Percentiles rank a stretch among this genome's conserved stretches.
phyloP scores from a whole-genome alignment of 2,329 filamentous ascomycete species.

The Phyllosticta citribraziliensis region DNA sequence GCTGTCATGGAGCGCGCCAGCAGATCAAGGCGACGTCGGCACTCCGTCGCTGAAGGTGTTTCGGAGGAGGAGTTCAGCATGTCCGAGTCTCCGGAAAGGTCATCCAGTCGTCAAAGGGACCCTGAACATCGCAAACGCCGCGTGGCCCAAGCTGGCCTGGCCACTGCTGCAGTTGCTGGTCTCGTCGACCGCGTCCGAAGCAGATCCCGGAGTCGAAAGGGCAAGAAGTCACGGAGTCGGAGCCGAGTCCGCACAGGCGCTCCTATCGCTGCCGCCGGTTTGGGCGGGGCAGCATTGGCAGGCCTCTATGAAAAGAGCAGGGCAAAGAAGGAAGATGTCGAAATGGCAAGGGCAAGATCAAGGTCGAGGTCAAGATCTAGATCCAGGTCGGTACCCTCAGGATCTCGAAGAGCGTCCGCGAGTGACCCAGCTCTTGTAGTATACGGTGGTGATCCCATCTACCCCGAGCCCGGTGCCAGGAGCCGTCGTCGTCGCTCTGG shows the following conservation, averaged over 20 bases:
- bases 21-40: conserved; percentile 36
- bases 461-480: conserved; percentile 42
- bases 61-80: conserved; percentile 21
- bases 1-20: conserved; percentile 38
- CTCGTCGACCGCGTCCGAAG: conserved; percentile 48
- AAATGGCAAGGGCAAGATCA: conserved; percentile 23
- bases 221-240: conserved; percentile 41
- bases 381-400: conserved; percentile 36
- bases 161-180: conserved; percentile 53
- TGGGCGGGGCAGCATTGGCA: conserved; percentile 51
- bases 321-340: conserved; percentile 46
- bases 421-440: conserved; percentile 49
- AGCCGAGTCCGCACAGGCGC: conserved; percentile 48
- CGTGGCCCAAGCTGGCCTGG: conserved; percentile 52
- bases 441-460: conserved; percentile 54
- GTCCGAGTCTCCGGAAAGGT: conserved; percentile 26
- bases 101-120: conserved; percentile 33
- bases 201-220: conserved; percentile 45
- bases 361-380: conserved; percentile 31
- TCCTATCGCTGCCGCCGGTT: conserved; percentile 51
- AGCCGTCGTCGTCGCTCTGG: conserved; percentile 30
- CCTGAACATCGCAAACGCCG: conserved; percentile 47
- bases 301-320: conserved; percentile 55
- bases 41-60: conserved; percentile 14
- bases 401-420: conserved; percentile 35